phyloP scores from a whole-genome alignment of 345 rosid genomes.

The Eucalyptus polybractea region DNA sequence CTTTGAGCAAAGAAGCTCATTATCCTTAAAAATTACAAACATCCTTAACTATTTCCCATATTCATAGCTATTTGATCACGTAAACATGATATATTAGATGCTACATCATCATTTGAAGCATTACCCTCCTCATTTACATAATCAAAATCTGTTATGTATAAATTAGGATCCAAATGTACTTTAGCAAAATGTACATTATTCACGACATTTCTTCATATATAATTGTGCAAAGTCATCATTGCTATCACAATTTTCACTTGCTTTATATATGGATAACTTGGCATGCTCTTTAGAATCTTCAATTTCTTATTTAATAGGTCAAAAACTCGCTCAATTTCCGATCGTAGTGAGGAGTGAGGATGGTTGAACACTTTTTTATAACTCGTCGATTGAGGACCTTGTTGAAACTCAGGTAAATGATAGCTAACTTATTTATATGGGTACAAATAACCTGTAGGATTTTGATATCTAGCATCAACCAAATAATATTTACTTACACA shows the following conservation, averaged over 20 bases:
- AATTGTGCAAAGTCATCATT: too few relatives aligned
- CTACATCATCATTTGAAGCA: neutral
- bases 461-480: neutral
- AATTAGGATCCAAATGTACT: too few relatives aligned
- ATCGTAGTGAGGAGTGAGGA: neutral
- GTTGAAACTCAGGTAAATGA: too few relatives aligned
- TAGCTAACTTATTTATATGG: neutral
- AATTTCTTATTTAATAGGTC: neutral
- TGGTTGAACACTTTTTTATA: neutral
- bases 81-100: too few relatives aligned
- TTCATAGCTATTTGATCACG: too few relatives aligned
- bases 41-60: too few relatives aligned
- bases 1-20: neutral
- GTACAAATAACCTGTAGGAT: neutral
- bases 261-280: neutral
- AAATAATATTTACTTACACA: too few relatives aligned
- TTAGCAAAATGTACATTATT: too few relatives aligned
- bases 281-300: neutral
- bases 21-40: neutral
- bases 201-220: neutral
- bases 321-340: neutral
- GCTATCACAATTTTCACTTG: too few relatives aligned
- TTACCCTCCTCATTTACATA: too few relatives aligned
- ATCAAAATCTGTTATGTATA: too few relatives aligned
- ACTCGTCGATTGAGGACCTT: fast-evolving